Evolutionary conservation across 345 rosid species (phyloP).

Genomic region (Pugionium dolabratum): DNA sequence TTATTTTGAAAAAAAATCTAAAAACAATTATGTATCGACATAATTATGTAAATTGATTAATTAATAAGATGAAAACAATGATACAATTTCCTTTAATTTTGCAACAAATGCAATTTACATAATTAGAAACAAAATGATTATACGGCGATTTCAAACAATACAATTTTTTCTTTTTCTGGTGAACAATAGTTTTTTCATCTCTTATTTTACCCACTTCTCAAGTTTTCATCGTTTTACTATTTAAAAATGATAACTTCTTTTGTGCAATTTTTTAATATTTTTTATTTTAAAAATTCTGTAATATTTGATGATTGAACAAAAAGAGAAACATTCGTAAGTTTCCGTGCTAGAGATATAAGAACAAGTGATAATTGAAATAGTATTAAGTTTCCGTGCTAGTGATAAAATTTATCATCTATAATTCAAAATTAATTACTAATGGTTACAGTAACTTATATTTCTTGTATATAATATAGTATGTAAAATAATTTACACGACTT

Average conservation of each 20-base stretch:
- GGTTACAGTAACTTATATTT: too few species aligned
- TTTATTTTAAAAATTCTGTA: neutral
- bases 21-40: slow-evolving; percentile 9
- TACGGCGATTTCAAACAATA: slow-evolving; percentile 8
- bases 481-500: too few species aligned
- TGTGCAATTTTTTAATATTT: neutral
- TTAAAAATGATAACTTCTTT: neutral
- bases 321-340: slow-evolving; percentile 24
- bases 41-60: slow-evolving; percentile 5
- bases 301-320: slow-evolving; percentile 13
- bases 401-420: too few species aligned
- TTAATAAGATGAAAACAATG: neutral
- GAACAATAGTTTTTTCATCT: neutral
- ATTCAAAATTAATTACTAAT: too few species aligned
- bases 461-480: too few species aligned
- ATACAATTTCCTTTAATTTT: neutral
- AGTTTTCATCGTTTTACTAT: slow-evolving; percentile 12
- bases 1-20: too few species aligned
- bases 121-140: neutral
- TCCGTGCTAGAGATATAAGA: slow-evolving; percentile 28
- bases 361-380: slow-evolving; percentile 25
- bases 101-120: neutral
- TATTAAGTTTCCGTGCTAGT: slow-evolving; percentile 3
- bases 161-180: neutral
- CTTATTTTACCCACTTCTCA: neutral